Evolutionary conservation across 495 filamentous ascomycete genomes (phyloP).

Genomic region (Cercophora samala): DNA sequence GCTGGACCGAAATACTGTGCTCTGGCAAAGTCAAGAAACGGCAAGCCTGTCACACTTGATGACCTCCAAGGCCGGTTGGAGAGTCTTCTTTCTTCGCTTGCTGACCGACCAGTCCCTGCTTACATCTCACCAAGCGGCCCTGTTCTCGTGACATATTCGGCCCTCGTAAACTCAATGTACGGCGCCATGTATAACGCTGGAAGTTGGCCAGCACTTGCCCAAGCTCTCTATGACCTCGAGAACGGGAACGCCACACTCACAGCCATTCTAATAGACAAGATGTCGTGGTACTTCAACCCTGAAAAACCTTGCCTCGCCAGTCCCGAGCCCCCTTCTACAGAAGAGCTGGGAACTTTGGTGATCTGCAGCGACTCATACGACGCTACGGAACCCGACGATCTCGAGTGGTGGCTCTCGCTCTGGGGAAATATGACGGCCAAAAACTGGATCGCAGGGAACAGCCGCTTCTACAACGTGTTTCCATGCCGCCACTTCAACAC

Average conservation of each 20-base stretch:
- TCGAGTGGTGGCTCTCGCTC: slow-evolving; percentile 42
- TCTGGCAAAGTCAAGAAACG: slow-evolving; percentile 34
- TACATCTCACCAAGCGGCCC: slow-evolving; percentile 39
- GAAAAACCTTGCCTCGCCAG: slow-evolving; percentile 28
- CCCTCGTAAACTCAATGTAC: slow-evolving; percentile 38
- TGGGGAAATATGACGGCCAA: slow-evolving; percentile 44
- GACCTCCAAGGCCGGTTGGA: slow-evolving; percentile 38
- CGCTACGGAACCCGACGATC: slow-evolving; percentile 37
- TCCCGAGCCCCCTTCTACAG: slow-evolving; percentile 26
- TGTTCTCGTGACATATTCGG: slow-evolving; percentile 43
- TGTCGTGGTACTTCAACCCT: slow-evolving; percentile 41
- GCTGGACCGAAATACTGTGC: slow-evolving; percentile 44
- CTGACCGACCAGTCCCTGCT: slow-evolving; percentile 33
- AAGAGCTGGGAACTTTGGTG: slow-evolving; percentile 38
- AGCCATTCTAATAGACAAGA: slow-evolving; percentile 31
- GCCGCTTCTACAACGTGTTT: slow-evolving; percentile 41
- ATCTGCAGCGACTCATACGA: slow-evolving; percentile 46
- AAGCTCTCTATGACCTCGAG: slow-evolving; percentile 42
- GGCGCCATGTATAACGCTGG: slow-evolving; percentile 39
- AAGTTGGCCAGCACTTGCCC: slow-evolving; percentile 41
- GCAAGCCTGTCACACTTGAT: slow-evolving; percentile 31
- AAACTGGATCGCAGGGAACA: slow-evolving; percentile 46
- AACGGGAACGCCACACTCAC: slow-evolving; percentile 42
- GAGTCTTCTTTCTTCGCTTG: slow-evolving; percentile 34
- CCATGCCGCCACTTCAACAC: slow-evolving; percentile 42